A percentile compares a stretch with the other conserved stretches of the same genome.
These are phyloP conservation scores for Starmerella stigmatis DNA, from an alignment of 805 yeast genomes.

Conservation along the genomic window DNA sequence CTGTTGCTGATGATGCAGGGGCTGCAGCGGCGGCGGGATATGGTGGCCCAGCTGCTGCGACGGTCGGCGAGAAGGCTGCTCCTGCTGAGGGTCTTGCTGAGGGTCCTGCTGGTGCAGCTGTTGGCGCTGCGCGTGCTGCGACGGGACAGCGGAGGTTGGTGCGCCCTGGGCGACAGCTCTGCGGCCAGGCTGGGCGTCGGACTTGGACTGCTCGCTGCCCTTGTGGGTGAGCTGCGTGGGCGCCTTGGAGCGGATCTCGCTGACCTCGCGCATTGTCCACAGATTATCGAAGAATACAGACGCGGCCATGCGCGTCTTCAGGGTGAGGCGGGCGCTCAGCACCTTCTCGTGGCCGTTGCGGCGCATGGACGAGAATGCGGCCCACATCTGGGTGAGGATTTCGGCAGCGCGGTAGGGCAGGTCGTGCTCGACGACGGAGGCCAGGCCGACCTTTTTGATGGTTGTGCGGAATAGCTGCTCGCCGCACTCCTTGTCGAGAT, in stretches of 20 bases:
- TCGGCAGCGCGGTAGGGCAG: conserved; percentile 88
- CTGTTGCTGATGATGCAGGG: background rate
- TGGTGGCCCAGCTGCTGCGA: no score
- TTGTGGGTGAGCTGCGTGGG: conserved; percentile 27
- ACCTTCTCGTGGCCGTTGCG: conserved; percentile 35
- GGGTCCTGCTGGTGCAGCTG: no score
- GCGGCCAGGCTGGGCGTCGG: background rate
- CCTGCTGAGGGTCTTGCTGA: no score
- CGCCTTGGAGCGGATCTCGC: conserved; percentile 52
- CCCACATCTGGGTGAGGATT: conserved; percentile 91
- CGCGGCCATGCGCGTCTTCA: conserved; percentile 81
- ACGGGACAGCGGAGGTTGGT: no score
- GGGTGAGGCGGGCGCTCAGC: conserved; percentile 30
- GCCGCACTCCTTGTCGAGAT: conserved; percentile 63
- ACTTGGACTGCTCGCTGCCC: background rate
- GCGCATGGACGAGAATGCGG: conserved; percentile 53
- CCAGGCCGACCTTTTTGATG: conserved; percentile 48
- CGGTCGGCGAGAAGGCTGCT: no score
- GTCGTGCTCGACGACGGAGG: conserved; percentile 83
- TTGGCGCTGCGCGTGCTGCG: no score
- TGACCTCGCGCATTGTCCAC: conserved; percentile 72
- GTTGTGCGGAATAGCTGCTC: conserved; percentile 39
- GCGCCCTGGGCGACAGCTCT: no score
- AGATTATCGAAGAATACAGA: conserved; percentile 86
- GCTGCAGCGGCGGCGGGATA: no score